phyloP scores from a whole-genome alignment of 2,329 filamentous ascomycete genomes.

The Pyrenochaeta sp. region DNA sequence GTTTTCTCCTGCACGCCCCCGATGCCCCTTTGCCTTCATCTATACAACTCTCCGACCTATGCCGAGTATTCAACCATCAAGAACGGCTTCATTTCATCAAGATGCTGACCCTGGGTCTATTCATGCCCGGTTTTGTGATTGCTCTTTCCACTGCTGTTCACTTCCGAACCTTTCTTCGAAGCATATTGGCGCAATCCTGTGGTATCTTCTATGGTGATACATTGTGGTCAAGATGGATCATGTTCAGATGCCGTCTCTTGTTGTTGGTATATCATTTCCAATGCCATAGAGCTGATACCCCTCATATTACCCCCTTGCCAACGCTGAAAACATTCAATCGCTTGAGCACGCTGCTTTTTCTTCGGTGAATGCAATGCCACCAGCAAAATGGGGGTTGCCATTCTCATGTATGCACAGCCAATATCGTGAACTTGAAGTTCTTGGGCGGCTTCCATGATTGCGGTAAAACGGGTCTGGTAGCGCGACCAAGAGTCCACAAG shows the following conservation, averaged over 20 bases:
- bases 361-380: constrained; percentile 33
- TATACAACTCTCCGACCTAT: too few species aligned
- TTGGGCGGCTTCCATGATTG: constrained; percentile 29
- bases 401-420: constrained; percentile 41
- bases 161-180: too few species aligned
- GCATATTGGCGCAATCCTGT: too few species aligned
- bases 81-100: too few species aligned
- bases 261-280: constrained; percentile 23
- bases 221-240: not conserved
- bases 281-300: constrained; percentile 36
- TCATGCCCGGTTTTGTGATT: too few species aligned
- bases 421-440: constrained; percentile 27
- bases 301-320: constrained; percentile 33
- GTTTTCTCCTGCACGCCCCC: too few species aligned
- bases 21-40: too few species aligned
- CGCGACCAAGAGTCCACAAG: constrained; percentile 10
- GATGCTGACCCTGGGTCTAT: too few species aligned
- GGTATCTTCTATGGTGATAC: too few species aligned
- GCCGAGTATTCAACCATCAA: too few species aligned
- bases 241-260: not conserved
- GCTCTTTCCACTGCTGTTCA: too few species aligned
- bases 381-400: constrained; percentile 37
- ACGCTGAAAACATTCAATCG: constrained; percentile 24
- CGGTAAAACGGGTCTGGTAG: constrained; percentile 20
- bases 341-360: constrained; percentile 18